Base-by-base conservation (phyloP, 805 yeast species). In the Suhomyces faveliae region DNA sequence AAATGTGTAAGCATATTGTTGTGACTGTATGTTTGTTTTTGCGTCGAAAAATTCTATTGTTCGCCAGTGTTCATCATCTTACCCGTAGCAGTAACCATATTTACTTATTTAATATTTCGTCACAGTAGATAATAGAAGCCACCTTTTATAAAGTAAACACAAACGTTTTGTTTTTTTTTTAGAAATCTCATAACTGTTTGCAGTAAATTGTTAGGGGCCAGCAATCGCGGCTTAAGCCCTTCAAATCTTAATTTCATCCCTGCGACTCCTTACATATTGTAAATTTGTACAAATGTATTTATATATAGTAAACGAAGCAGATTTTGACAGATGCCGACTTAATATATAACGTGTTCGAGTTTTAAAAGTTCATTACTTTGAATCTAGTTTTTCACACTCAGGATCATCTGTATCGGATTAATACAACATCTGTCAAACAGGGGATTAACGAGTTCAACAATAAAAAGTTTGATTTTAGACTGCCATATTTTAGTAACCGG, bases 261-360 rank as follows among this genome's bases (percentile, higher is more conserved):
- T 39, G 42, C 29, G 42, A 39, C 42, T 23, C 42, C 42, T 39
- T 39, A 21, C 42, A 39, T 21, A 20, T 21, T 27, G 9, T 37
- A 10, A 19, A 20, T 33, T 11, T 39, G 21, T 39, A 21, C 23
- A 39, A 19, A 37, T 37, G 24, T 33, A 39, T 39, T 39, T 39
- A 21, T 39, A 39, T 39, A 37, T 37, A 37, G 24, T n/a, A 11
- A 20, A 11, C 21, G 24, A 19, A 20, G 40, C 40, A 37, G 40
- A 37, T 12, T n/a, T n/a, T n/a, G n/a, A n/a, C n/a, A n/a, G n/a
- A n/a, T 27, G 30, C 6, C 12, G 30, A 10, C 21, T 15, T 15
- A 15, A 33, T 33, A 33, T 17, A 33, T 33, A 33, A 10, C 37
- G 37, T 33, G 37, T 15, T 15, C 37, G 37, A 17, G 21, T 6